These are phyloP conservation scores for Trametes gibbosa DNA, from an alignment of 768 basidiomycete genomes.

Conservation along the genomic window DNA sequence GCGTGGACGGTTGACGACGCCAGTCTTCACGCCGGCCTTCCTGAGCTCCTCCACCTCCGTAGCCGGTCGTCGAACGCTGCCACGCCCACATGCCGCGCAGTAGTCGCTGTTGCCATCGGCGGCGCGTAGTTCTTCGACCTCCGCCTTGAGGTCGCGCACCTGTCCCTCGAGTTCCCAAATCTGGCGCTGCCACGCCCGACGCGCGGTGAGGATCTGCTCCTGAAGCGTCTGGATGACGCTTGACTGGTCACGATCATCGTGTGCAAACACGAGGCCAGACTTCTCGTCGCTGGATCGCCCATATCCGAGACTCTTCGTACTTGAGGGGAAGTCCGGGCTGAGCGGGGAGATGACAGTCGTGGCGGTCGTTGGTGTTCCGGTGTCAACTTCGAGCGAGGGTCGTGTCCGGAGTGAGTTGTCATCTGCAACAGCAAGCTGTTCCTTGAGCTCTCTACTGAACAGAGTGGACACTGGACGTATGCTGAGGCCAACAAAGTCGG, in stretches of 20 bases:
- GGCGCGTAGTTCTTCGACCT: constrained; percentile 56
- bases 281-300: constrained; percentile 30
- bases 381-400: constrained; percentile 40
- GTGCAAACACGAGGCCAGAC: constrained; percentile 22
- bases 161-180: constrained; percentile 76
- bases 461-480: constrained; percentile 74
- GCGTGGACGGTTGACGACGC: constrained; percentile 62
- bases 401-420: constrained; percentile 24
- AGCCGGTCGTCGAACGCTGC: constrained; percentile 22
- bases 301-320: constrained; percentile 11
- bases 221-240: constrained; percentile 52
- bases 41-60: constrained; percentile 22
- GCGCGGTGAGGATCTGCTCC: constrained; percentile 55
- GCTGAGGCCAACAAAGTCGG: constrained; percentile 64
- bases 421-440: constrained; percentile 33
- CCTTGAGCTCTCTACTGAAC: constrained; percentile 69
- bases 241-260: constrained; percentile 39
- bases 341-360: constrained; percentile 48
- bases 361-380: constrained; percentile 50
- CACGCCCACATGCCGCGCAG: constrained; percentile 64
- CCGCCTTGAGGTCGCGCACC: constrained; percentile 66
- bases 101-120: constrained; percentile 38
- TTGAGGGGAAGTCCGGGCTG: constrained; percentile 37
- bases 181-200: constrained; percentile 67
- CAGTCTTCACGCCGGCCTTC: constrained; percentile 29